Percentiles rank a stretch among this genome's conserved stretches.
Evolutionary conservation across 2,329 filamentous ascomycete species (phyloP).

Genomic region (Exophiala aquamarina): DNA sequence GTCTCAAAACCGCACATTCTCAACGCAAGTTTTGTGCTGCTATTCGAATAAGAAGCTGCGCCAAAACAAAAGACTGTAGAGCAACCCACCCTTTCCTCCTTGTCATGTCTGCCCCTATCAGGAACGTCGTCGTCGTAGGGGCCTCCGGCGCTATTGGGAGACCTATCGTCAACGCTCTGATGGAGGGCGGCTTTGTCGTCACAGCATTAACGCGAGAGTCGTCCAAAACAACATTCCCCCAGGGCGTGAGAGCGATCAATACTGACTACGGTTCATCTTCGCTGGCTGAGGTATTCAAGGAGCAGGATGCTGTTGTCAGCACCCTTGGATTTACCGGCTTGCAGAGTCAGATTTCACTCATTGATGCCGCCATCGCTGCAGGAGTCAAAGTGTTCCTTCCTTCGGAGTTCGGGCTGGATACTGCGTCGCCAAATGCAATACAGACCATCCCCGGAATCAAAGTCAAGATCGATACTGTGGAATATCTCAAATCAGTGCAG

Average conservation of each 20-base stretch:
- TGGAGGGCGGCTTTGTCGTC: slow-evolving; percentile 21
- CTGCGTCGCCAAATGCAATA: slow-evolving; percentile 27
- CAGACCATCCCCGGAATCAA: slow-evolving; percentile 29
- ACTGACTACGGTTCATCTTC: slow-evolving; percentile 29
- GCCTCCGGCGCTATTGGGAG: background rate
- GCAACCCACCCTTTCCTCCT: too few relatives aligned
- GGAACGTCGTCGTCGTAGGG: slow-evolving; percentile 6
- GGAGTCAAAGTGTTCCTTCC: slow-evolving; percentile 37
- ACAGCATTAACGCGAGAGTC: slow-evolving; percentile 29
- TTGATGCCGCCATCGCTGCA: slow-evolving; percentile 33
- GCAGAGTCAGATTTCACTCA: slow-evolving; percentile 30
- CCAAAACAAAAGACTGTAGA: too few relatives aligned
- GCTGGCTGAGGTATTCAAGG: slow-evolving; percentile 25
- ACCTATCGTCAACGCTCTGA: slow-evolving; percentile 1
- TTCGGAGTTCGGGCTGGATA: slow-evolving; percentile 34
- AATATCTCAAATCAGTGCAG: slow-evolving; percentile 54
- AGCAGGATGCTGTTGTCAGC: slow-evolving; percentile 30
- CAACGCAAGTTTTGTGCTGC: too few relatives aligned
- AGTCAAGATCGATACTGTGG: slow-evolving; percentile 37
- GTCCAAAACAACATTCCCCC: slow-evolving; percentile 23
- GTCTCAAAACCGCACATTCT: too few relatives aligned
- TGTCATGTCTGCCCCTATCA: background rate
- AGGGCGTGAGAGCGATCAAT: slow-evolving; percentile 23
- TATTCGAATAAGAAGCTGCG: too few relatives aligned
- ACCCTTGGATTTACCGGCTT: slow-evolving; percentile 12